Conservation (phyloP, 106 monocot species). For the Dendrobium catenatum region DNA sequence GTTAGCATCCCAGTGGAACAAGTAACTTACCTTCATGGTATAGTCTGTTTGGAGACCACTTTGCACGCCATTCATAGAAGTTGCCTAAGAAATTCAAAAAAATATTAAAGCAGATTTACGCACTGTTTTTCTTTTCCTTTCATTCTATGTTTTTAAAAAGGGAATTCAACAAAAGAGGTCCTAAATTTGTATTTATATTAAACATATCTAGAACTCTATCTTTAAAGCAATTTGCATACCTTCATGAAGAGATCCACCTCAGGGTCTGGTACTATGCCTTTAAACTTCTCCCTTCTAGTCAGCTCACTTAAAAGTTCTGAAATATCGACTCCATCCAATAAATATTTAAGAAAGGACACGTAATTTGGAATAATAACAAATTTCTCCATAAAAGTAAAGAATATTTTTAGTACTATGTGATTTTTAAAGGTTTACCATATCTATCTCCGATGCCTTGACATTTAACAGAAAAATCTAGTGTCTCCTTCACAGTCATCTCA, state of each 20-base stretch:
- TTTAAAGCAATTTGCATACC: slow-evolving; percentile 21
- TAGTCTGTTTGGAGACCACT: slow-evolving; percentile 65
- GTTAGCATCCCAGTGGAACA: neutral
- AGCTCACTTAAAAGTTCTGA: slow-evolving; percentile 57
- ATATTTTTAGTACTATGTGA: neutral
- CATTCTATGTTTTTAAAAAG: neutral
- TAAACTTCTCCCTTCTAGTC: slow-evolving; percentile 50
- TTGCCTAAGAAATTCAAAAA: slow-evolving; percentile 32
- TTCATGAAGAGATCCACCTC: slow-evolving; percentile 89
- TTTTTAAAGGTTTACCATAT: slow-evolving; percentile 28
- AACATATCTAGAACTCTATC: neutral
- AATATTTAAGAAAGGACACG: neutral
- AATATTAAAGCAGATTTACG: neutral
- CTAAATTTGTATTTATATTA: neutral
- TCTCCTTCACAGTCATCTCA: slow-evolving; percentile 77
- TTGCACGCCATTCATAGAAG: slow-evolving; percentile 38
- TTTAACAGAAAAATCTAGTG: slow-evolving; percentile 61
- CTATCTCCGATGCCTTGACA: slow-evolving; percentile 64
- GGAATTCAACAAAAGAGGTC: neutral
- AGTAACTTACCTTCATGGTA: slow-evolving; percentile 41
- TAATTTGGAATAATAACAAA: neutral
- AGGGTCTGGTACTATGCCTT: slow-evolving; percentile 56
- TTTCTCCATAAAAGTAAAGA: neutral
- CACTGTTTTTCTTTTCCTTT: neutral
- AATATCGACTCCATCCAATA: neutral